Evolutionary conservation across 352 stramenopile genomes (phyloP), one percentile per base, ranked within the genome.

Genomic region (Phytopythium cucurbitacearum): DNA sequence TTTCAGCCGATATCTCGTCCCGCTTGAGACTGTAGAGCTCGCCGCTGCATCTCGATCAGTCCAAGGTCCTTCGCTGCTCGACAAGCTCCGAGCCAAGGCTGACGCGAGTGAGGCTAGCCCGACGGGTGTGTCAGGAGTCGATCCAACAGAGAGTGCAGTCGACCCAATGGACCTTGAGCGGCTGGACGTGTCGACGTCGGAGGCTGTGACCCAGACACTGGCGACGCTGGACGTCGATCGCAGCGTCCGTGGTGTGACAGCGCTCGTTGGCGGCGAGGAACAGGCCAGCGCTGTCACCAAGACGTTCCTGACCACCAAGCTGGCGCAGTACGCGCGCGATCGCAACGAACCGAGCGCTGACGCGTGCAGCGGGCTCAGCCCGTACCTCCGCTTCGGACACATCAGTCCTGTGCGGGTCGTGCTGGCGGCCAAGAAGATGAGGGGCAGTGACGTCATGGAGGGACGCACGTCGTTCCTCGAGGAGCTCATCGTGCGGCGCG

Each of bases 291-390:
- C 73, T 33, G 84, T 71, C 15, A 73, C 95, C 5, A 91, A 95
- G 52, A 67, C 82, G 39, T 99, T 99, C 60, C 73, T 97, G 34
- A 79, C 81, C 13, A 68, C 88, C 8, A 94, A 88, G 53, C 72
- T 96, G 7, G 62, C 45, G 3, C 69, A 64, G 15, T 97, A 94
- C 58, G 81, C 70, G 7, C 76, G 61, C 7, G 56, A 87, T 15
- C 87, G 97, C 28, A 99, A 99, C 71, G 95, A 99, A 67, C 97
- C 97, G 10, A 98, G 95, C 60, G 76, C 84, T 40, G 65, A 90
- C 45, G 80, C 78, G 32, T 76, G 95, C n/a, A 99, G 92, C 56
- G 89, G 96, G 54, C 73, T 98, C 50, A 96, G 82, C 65, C 66
- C 92, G 10, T 98, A 97, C 65, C 81, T 99, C 28, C 97, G 97